Conservation (phyloP, 257 asterid genomes). For the Gardenia jasminoides region DNA sequence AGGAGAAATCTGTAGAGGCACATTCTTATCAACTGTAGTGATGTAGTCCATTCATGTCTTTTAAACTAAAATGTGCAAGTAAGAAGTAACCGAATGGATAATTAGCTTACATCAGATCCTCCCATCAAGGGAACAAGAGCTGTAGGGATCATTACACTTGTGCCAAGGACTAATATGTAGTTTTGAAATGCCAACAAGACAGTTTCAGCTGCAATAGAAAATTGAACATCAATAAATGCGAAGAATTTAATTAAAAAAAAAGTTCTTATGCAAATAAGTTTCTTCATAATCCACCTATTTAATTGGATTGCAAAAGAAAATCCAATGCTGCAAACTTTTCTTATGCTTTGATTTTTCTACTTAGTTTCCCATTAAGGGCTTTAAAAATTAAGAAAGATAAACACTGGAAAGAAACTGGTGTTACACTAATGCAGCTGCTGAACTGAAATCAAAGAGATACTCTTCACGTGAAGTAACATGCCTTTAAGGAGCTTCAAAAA, state of each 20-base stretch:
- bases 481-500: too few species aligned
- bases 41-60: background rate
- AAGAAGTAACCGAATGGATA: background rate
- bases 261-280: background rate
- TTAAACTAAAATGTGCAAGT: background rate
- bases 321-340: background rate
- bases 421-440: background rate
- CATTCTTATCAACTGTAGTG: background rate
- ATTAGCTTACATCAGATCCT: slow-evolving; percentile 76
- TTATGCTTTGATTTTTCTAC: background rate
- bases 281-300: background rate
- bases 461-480: background rate
- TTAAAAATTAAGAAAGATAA: background rate
- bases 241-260: slow-evolving; percentile 2
- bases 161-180: slow-evolving; percentile 85
- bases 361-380: background rate
- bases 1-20: background rate
- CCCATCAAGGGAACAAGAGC: slow-evolving; percentile 89
- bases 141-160: slow-evolving; percentile 98
- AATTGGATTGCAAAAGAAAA: background rate
- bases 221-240: slow-evolving; percentile 22
- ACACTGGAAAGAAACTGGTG: background rate
- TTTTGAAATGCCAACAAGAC: slow-evolving; percentile 93
- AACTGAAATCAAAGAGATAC: too few species aligned
- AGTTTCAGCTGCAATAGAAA: slow-evolving; percentile 84